Evolutionary conservation across 1,284 basidiomycete species (phyloP), one percentile per base, ranked within the genome.

Genomic region (Porogramme epimiltina): DNA sequence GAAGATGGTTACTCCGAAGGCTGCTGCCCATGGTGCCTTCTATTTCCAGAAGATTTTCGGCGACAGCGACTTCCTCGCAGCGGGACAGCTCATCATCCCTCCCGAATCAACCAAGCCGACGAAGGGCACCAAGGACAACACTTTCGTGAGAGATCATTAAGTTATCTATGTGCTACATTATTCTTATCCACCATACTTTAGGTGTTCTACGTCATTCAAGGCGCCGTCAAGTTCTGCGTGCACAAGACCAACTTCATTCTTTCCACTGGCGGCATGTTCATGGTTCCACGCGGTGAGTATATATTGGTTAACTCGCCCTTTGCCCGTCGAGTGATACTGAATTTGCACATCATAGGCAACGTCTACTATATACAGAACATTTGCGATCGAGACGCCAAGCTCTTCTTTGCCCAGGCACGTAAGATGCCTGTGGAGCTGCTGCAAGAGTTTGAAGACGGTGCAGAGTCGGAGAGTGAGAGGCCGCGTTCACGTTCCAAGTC

Each of bases 331-430:
- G n/a, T 24, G 23, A 9, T 48, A 39, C 37, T 36, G 8, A 25
- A 19, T 20, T 15, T 36, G 8, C 25, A 26, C 49, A n/a, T 51
- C 34, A 13, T 62, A 91, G 94, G 93, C 24, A 99, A 99, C 70
- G 81, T 81, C 6, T 99, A 99, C 70, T 83, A 82, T 48, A 92
- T 99, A 66, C 81, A 89, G 64, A 98, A 98, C 69, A 86, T 96
- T 20, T 84, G 82, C 18, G 79, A 89, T 39, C 82, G 91, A 25
- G 86, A 90, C 45, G 90, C 89, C 11, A 85, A 82, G 62, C 71
- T 99, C 8, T 96, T 96, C 75, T 99, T 99, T 71, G 87, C 94
- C 0, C 97, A 98, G 73, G 91, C 91, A 1, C 84, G 95, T 33
- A 91, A 91, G 70, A 73, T 91, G 47, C 70, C 71, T 6, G 69